Percentiles rank a stretch among this genome's conserved stretches.
Conservation (phyloP, 805 yeast genomes). For the Ogataea trehaloabstinens region DNA sequence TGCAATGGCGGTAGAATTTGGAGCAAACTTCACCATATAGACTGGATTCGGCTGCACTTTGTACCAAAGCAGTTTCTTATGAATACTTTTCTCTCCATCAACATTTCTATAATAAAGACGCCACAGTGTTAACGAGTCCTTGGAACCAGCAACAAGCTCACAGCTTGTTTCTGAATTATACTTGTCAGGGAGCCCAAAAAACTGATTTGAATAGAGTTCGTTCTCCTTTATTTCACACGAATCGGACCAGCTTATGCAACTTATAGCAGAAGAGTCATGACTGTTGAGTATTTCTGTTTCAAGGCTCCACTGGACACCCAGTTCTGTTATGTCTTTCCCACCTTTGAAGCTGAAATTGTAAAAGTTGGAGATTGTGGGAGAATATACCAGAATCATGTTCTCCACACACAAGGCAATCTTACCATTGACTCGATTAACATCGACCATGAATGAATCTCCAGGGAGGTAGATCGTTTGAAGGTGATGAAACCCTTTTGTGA, state of each 20-base stretch:
- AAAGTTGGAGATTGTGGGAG: constrained; percentile 54
- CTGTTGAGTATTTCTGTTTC: constrained; percentile 26
- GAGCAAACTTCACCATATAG: constrained; percentile 54
- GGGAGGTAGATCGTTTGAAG: constrained; percentile 78
- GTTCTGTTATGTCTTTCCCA: constrained; percentile 28
- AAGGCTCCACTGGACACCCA: constrained; percentile 31
- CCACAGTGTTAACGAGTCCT: constrained; percentile 50
- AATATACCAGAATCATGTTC: constrained; percentile 44
- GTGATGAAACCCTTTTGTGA: constrained; percentile 49
- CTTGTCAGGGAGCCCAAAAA: constrained; percentile 32
- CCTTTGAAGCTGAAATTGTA: constrained; percentile 34
- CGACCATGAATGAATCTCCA: constrained; percentile 63
- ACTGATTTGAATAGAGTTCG: constrained; percentile 24
- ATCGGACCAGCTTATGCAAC: constrained; percentile 36
- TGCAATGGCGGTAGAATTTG: constrained; percentile 67
- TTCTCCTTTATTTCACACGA: constrained; percentile 29
- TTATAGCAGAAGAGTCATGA: constrained; percentile 24
- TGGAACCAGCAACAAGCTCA: constrained; percentile 65
- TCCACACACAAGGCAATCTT: constrained; percentile 54
- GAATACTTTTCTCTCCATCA: constrained; percentile 17
- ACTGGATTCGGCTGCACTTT: constrained; percentile 61
- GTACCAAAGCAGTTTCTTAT: constrained; percentile 40
- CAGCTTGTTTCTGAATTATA: constrained; percentile 36
- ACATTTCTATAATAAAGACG: constrained; percentile 34
- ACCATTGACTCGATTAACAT: constrained; percentile 62